Conservation (phyloP, 2,329 filamentous ascomycete species). For the Penicillium sp. region DNA sequence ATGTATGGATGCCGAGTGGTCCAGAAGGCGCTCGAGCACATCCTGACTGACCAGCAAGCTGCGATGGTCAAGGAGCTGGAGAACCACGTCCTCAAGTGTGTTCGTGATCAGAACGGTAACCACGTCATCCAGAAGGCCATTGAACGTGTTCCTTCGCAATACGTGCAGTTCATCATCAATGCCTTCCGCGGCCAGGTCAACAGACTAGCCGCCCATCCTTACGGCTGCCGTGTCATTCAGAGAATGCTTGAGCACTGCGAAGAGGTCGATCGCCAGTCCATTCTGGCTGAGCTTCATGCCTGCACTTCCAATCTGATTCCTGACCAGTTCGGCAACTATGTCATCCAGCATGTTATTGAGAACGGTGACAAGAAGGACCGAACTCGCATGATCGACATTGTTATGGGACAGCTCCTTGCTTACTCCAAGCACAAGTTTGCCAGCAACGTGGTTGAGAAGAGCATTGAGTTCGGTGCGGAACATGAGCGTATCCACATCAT, state of each 20-base stretch:
- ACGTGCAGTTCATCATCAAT: constrained; percentile 82
- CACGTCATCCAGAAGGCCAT: constrained; percentile 96
- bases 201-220: constrained; percentile 72
- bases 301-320: constrained; percentile 71
- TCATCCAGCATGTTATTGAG: constrained; percentile 86
- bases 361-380: constrained; percentile 73
- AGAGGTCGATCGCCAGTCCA: constrained; percentile 65
- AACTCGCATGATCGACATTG: constrained; percentile 68
- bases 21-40: constrained; percentile 90
- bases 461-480: constrained; percentile 69
- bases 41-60: constrained; percentile 88
- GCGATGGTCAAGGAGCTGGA: constrained; percentile 81
- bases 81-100: constrained; percentile 70
- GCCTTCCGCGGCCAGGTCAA: constrained; percentile 75
- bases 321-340: constrained; percentile 94
- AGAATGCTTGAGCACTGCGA: constrained; percentile 82
- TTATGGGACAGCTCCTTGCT: constrained; percentile 68
- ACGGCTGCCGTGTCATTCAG: constrained; percentile 91
- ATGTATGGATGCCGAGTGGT: constrained; percentile 96
- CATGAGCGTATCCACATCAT: constrained; percentile 71
- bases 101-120: constrained; percentile 89
- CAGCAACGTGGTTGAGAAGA: constrained; percentile 96
- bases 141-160: constrained; percentile 71
- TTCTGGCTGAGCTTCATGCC: constrained; percentile 76
- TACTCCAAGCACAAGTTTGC: constrained; percentile 95